phyloP scores from a whole-genome alignment of 202 grass and related monocot species.

The Eragrostis tef region DNA sequence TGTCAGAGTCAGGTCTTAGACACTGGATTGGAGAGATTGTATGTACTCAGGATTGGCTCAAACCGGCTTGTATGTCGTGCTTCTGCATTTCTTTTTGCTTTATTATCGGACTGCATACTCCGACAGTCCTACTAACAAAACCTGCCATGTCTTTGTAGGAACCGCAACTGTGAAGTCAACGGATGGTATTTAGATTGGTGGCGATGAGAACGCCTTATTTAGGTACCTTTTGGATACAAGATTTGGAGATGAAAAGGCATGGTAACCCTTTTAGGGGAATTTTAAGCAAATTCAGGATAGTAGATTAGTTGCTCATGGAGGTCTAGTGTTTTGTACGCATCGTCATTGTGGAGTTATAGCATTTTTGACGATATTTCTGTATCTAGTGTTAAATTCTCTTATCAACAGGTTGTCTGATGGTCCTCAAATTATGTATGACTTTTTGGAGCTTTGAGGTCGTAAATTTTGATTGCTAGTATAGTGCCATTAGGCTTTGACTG shows the following conservation, averaged over 20 bases:
- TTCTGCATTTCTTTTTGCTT: background rate
- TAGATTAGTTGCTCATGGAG: constrained; percentile 14
- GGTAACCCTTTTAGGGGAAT: background rate
- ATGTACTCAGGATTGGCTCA: constrained; percentile 36
- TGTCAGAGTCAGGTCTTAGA: background rate
- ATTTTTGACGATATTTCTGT: background rate
- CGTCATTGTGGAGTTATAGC: background rate
- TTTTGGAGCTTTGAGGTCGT: background rate
- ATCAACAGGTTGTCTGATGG: background rate
- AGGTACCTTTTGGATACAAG: constrained; percentile 8
- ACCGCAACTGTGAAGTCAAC: background rate
- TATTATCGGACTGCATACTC: background rate
- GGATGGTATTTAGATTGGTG: no score
- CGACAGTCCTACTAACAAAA: background rate
- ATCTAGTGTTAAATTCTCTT: constrained; percentile 25
- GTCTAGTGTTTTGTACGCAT: constrained; percentile 21
- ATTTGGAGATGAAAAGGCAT: background rate
- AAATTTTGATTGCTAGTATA: background rate
- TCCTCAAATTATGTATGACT: background rate
- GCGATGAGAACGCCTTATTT: background rate
- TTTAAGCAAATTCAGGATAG: background rate
- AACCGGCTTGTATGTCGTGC: constrained; percentile 8
- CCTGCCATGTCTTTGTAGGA: background rate
- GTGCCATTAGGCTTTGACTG: background rate
- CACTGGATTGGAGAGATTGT: constrained; percentile 14